Evolutionary conservation across 2,329 filamentous ascomycete genomes (phyloP).

Genomic region (Hypoxylon sp.): DNA sequence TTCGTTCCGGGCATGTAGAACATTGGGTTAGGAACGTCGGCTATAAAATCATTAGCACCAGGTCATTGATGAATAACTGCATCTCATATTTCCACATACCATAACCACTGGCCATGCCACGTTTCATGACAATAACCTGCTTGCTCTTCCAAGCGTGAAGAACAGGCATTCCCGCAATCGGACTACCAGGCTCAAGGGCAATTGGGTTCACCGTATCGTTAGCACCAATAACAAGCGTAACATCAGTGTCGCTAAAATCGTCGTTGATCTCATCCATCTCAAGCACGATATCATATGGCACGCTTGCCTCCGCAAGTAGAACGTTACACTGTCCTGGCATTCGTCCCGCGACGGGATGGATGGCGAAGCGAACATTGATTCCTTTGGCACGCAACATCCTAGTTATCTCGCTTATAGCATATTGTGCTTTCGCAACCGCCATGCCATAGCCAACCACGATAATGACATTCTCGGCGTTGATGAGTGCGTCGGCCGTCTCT

Average conservation of each 20-base stretch:
- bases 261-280: conserved; percentile 99
- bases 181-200: conserved; percentile 83
- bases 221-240: conserved; percentile 90
- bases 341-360: conserved; percentile 89
- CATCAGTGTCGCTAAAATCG: conserved; percentile 86
- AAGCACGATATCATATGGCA: conserved; percentile 91
- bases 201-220: conserved; percentile 96
- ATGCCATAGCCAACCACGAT: conserved; percentile 94
- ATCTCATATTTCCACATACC: conserved; percentile 64
- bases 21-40: conserved; percentile 93
- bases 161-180: conserved; percentile 94
- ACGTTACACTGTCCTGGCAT: conserved; percentile 97
- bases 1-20: conserved; percentile 91
- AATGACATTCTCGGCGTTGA: conserved; percentile 86
- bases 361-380: conserved; percentile 87
- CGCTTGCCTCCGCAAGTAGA: conserved; percentile 86
- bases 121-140: conserved; percentile 93
- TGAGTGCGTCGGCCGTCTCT: conserved; percentile 81
- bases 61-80: background rate
- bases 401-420: conserved; percentile 88
- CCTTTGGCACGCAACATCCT: conserved; percentile 79
- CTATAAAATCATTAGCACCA: conserved; percentile 58
- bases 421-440: conserved; percentile 94
- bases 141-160: conserved; percentile 95
- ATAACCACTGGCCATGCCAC: conserved; percentile 89